phyloP scores from a whole-genome alignment of 2,329 filamentous ascomycete species.

The Tricladium varicosporioides region DNA sequence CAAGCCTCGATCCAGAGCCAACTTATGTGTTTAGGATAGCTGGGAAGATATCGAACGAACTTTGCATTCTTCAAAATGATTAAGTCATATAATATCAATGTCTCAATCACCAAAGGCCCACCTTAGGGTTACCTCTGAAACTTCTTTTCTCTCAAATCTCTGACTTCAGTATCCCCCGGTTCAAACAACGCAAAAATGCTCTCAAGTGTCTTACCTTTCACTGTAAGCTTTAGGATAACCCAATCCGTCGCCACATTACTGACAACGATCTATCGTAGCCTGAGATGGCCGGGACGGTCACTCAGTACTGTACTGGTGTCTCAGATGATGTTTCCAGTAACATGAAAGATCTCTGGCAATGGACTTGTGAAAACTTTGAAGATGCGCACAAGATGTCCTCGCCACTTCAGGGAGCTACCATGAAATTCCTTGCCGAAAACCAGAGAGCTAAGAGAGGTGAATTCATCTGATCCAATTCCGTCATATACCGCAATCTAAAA shows the following conservation, averaged over 20 bases:
- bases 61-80: too few species aligned
- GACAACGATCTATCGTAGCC: not conserved
- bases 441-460: not conserved
- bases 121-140: too few species aligned
- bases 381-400: slow-evolving; percentile 3
- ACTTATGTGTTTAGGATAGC: too few species aligned
- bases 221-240: not conserved
- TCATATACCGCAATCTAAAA: not conserved
- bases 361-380: not conserved
- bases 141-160: too few species aligned
- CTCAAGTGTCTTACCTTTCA: not conserved
- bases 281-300: not conserved
- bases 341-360: not conserved
- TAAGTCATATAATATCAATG: too few species aligned
- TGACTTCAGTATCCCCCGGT: too few species aligned
- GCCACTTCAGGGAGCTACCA: not conserved
- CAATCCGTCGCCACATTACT: not conserved
- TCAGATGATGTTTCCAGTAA: not conserved
- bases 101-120: too few species aligned
- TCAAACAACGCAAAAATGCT: not conserved
- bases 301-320: not conserved
- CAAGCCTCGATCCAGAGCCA: too few species aligned
- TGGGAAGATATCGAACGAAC: too few species aligned
- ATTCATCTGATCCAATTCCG: not conserved
- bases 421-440: not conserved